Evolutionary conservation across 2,329 filamentous ascomycete species (phyloP), one percentile per base, ranked within the genome.

Genomic region (Blastomyces gilchristii): DNA sequence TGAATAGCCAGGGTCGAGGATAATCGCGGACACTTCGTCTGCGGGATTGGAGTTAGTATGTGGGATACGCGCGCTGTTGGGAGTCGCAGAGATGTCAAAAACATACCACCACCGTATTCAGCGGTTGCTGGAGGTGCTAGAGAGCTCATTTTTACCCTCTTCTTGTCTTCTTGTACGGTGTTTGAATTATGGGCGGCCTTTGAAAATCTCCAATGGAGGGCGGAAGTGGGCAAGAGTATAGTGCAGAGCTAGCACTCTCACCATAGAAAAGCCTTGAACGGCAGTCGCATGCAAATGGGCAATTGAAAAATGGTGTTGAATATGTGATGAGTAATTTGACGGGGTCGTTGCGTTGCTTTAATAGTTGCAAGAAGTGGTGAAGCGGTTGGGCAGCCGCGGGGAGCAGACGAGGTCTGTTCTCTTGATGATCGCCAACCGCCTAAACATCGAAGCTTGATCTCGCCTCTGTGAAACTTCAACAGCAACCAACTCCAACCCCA

Each of bases 11-110:
- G 94, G 90, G 74, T 99, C 94, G 73, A 99, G 90, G 47, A 99
- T 90, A 69, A 99, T 89, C 61, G 95, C 95, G 45, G 92, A 95
- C 68, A 99, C 92, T 80, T 99, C 94, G 81, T 99, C 94, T 96
- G 71, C 69, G 54, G 71, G 60, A 60, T 28, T 22, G 41, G 22
- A 31, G 53, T 62, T 53, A 59, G 56, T 52, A 25, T 31, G 11
- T 31, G 28, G 25, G 47, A 49, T 45, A 8, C 12, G 1, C n/a
- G 9, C 9, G 6, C 3, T n/a, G 11, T 39, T 53, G 34, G 14
- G 53, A 56, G 45, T 31, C 16, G 43, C 43, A 25, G 31, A 7
- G 34, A 64, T 22, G 16, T 31, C 16, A 12, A 58, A 58, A 31
- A 75, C 76, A 66, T 77, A 80, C 78, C 78, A 75, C 78, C 78